Base-by-base conservation (phyloP, 306 rosid genomes). In the Aeschynomene evenia region DNA sequence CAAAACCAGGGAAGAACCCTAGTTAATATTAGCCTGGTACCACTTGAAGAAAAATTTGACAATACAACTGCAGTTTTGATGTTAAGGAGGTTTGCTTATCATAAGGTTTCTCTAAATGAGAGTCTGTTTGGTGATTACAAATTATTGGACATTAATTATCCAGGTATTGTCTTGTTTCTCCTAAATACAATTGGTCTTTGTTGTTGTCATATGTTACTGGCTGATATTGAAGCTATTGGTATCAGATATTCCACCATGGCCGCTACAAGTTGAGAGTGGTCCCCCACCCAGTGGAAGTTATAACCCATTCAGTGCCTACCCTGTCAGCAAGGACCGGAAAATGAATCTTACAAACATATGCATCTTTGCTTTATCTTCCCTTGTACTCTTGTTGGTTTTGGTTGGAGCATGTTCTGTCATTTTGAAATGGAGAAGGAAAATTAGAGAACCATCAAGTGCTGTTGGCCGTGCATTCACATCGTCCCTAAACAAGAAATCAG, bases 11-110 rank as follows among this genome's bases (percentile, higher is more conserved):
- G 88, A 77, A 91, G 74, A 77, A 91, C 99, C 33, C 63, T 81
- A 37, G 96, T 95, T 81, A 96, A 95, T 74, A 83, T 91, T 63
- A 91, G 89, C 83, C 80, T 95, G 76, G 99, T 95, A 72, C 99
- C 99, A 1, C 46, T 95, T 26, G 99, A 96, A 68, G 99, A 95
- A 77, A 95, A 86, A 69, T 95, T 95, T 79, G 99, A 95, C 81
- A 87, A 87, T 69, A 95, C 99, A 52, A 95, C 99, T 61, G 99
- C 99, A 10, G 80, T 82, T 63, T 79, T 95, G 73, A 95, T 88
- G 7, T 91, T 68, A 63, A 90, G 88, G 62, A 83, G 99, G 85
- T 87, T 95, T 82, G 85, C 84, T 84, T 92, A 89, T 50, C 89
- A 87, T 64, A 89, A 95, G 82, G 91, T 95, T 78, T 96, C 93